Conservation (phyloP, 2,329 filamentous ascomycete genomes). For the Nemania sp. region DNA sequence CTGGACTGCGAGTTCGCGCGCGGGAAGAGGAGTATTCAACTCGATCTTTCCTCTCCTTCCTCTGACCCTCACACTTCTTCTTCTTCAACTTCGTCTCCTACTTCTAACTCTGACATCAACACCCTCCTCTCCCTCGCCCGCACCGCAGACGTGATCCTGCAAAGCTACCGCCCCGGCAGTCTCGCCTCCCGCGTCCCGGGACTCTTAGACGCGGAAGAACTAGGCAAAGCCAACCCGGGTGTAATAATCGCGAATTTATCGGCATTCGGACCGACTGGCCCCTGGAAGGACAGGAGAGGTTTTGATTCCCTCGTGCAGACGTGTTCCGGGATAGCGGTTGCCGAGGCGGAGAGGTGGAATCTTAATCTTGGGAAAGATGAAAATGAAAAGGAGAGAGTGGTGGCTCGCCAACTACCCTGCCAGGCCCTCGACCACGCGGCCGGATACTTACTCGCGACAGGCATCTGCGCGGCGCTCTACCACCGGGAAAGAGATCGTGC, state of each 20-base stretch:
- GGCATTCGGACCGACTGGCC: conserved; percentile 54
- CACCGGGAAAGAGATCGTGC: conserved; percentile 46
- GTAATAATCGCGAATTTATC: conserved; percentile 42
- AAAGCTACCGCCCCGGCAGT: conserved; percentile 52
- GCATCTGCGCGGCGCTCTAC: conserved; percentile 56
- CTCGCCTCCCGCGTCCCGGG: conserved; percentile 46
- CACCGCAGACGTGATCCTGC: conserved; percentile 47
- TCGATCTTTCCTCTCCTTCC: too few relatives aligned
- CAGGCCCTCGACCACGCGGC: conserved; percentile 60
- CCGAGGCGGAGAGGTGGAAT: conserved; percentile 56
- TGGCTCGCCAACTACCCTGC: conserved; percentile 50
- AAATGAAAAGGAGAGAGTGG: conserved; percentile 28
- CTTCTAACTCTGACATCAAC: conserved; percentile 32
- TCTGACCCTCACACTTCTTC: too few relatives aligned
- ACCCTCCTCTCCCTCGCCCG: conserved; percentile 39
- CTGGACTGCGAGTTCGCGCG: conserved; percentile 43
- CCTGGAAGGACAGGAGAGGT: conserved; percentile 44
- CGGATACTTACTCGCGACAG: conserved; percentile 58
- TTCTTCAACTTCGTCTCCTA: too few relatives aligned
- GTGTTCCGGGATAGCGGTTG: conserved; percentile 58
- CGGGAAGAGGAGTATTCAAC: conserved; percentile 42
- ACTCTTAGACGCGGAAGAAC: not conserved
- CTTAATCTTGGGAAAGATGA: conserved; percentile 36
- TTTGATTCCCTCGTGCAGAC: conserved; percentile 58
- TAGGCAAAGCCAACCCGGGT: conserved; percentile 12